Evolutionary conservation across 2,329 filamentous ascomycete genomes (phyloP).

Genomic region (Magnaporthiopsis rhizophila): DNA sequence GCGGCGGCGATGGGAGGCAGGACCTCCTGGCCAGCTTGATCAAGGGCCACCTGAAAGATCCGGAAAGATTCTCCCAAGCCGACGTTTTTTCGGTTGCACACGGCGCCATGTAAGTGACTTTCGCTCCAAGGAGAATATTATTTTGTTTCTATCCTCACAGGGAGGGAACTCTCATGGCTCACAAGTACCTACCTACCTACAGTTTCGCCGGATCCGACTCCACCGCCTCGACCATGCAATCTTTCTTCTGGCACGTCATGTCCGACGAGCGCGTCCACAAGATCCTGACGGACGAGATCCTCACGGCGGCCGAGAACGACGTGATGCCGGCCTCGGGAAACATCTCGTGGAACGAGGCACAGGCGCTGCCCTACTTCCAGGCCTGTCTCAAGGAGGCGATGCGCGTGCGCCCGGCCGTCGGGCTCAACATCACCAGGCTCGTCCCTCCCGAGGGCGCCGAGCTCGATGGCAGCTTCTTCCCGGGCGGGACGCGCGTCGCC

Average conservation of each 20-base stretch:
- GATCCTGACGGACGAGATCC: slow-evolving; percentile 34
- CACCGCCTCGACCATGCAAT: slow-evolving; percentile 51
- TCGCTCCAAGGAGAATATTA: neutral
- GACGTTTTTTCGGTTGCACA: slow-evolving; percentile 51
- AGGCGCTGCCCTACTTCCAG: slow-evolving; percentile 44
- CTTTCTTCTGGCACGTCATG: slow-evolving; percentile 44
- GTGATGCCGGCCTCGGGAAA: slow-evolving; percentile 30
- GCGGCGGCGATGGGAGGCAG: slow-evolving; percentile 34
- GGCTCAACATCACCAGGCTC: slow-evolving; percentile 43
- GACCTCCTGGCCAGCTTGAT: slow-evolving; percentile 45
- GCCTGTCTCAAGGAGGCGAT: slow-evolving; percentile 49
- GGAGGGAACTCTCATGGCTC: no score
- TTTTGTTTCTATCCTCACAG: neutral
- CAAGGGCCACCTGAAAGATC: slow-evolving; percentile 42
- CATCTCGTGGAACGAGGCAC: slow-evolving; percentile 38
- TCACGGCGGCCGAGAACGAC: slow-evolving; percentile 27
- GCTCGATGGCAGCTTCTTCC: slow-evolving; percentile 41
- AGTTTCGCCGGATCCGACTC: slow-evolving; percentile 55
- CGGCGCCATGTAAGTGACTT: slow-evolving; percentile 40
- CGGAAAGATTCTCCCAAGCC: slow-evolving; percentile 37
- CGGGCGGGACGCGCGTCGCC: slow-evolving; percentile 43
- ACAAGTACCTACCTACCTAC: neutral
- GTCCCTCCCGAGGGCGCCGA: slow-evolving; percentile 43
- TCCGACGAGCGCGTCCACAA: slow-evolving; percentile 33
- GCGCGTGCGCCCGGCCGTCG: slow-evolving; percentile 47